phyloP scores from a whole-genome alignment of 2,329 filamentous ascomycete genomes.

The Paecilomyces variotii region DNA sequence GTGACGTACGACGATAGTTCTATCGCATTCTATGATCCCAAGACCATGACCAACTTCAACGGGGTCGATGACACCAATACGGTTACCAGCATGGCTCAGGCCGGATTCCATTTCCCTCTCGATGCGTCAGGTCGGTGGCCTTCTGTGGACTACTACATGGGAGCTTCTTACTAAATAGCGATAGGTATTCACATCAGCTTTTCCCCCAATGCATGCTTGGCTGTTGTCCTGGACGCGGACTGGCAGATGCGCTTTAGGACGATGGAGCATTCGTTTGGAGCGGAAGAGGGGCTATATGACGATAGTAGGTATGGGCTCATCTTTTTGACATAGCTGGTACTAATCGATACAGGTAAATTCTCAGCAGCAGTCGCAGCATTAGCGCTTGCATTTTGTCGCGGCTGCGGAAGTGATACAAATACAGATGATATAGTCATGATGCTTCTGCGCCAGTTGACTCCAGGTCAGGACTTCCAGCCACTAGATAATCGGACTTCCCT shows the following conservation, averaged over 20 bases:
- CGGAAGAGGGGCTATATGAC: constrained; percentile 26
- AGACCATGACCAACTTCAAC: constrained; percentile 61
- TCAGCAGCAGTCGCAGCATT: constrained; percentile 54
- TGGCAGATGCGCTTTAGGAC: constrained; percentile 30
- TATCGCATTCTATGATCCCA: constrained; percentile 70
- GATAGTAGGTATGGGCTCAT: constrained; percentile 22
- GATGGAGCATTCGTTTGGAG: constrained; percentile 34
- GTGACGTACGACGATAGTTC: constrained; percentile 73
- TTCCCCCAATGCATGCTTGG: constrained; percentile 38
- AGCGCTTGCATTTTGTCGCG: constrained; percentile 44
- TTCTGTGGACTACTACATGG: neutral
- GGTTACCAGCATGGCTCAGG: constrained; percentile 65
- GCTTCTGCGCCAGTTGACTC: constrained; percentile 47
- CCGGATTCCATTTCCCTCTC: constrained; percentile 65
- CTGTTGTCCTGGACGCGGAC: constrained; percentile 30
- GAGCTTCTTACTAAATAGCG: neutral
- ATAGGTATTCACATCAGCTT: constrained; percentile 31
- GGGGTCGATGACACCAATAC: constrained; percentile 56
- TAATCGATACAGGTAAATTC: constrained; percentile 24
- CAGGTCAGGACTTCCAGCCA: constrained; percentile 26
- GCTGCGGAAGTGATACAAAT: constrained; percentile 41
- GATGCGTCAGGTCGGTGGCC: constrained; percentile 53
- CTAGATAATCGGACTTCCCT: constrained; percentile 20
- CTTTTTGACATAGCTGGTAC: neutral
- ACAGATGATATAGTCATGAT: constrained; percentile 65